Conservation (phyloP, 192 early-diverging fungal species). For the Martensiomyces pterosporus region DNA sequence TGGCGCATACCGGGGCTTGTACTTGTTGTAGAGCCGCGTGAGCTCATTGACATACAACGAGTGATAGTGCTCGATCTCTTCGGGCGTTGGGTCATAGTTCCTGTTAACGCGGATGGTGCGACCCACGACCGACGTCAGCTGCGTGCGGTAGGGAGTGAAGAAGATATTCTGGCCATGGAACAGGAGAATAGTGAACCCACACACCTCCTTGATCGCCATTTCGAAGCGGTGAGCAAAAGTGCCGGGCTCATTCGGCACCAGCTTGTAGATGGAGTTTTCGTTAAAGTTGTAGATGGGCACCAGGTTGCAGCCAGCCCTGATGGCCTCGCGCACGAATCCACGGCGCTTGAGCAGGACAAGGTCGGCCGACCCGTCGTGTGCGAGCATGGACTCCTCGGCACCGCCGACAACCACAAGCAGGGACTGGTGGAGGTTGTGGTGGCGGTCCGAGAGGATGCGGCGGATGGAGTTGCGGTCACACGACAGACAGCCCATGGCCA, state of each 20-base stretch:
- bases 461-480: constrained; percentile 75
- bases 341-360: constrained; percentile 73
- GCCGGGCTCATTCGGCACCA: constrained; percentile 64
- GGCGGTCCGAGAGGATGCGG: constrained; percentile 66
- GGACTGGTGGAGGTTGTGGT: constrained; percentile 47
- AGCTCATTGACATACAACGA: constrained; percentile 39
- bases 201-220: constrained; percentile 60
- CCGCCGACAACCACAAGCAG: constrained; percentile 88
- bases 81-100: constrained; percentile 22
- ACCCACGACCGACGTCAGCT: constrained; percentile 44
- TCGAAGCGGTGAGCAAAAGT: constrained; percentile 69
- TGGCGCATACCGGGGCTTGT: constrained; percentile 43
- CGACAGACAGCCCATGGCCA: constrained; percentile 73
- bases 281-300: constrained; percentile 92
- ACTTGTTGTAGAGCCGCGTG: constrained; percentile 30
- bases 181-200: constrained; percentile 71
- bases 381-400: constrained; percentile 76
- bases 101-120: constrained; percentile 27
- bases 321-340: constrained; percentile 90
- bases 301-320: constrained; percentile 72
- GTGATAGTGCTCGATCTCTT: constrained; percentile 35
- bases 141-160: constrained; percentile 52
- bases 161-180: constrained; percentile 87
- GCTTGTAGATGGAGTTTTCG: constrained; percentile 88
- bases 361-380: constrained; percentile 59